These are phyloP conservation scores for Flaveria robusta DNA, from an alignment of 129 eudicot genomes.

Conservation along the genomic window DNA sequence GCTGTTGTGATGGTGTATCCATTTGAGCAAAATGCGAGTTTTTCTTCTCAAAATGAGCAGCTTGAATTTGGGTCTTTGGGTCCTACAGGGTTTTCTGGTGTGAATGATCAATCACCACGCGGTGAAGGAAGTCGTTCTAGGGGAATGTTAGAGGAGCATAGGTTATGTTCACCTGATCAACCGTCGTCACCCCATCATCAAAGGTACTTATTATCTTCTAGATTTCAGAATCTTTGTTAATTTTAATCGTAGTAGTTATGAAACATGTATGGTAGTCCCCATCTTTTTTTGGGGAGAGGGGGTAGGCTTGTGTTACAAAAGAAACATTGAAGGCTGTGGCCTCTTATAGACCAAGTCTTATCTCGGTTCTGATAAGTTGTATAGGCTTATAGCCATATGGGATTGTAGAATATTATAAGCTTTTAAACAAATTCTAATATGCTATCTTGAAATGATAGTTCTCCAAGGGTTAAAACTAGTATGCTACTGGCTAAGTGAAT, in stretches of 20 bases:
- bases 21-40: conserved; percentile 59
- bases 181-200: conserved; percentile 79
- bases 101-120: conserved; percentile 49
- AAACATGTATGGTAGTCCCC: neutral
- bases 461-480: neutral
- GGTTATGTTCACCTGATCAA: conserved; percentile 71
- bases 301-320: no score
- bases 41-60: conserved; percentile 60
- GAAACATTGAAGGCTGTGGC: no score
- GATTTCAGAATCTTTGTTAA: neutral
- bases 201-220: conserved; percentile 43
- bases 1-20: conserved; percentile 80
- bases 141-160: conserved; percentile 60
- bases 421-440: neutral
- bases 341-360: no score
- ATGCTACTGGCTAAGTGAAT: neutral
- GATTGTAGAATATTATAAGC: conserved; percentile 1
- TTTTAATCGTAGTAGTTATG: neutral
- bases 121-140: conserved; percentile 51
- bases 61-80: conserved; percentile 74
- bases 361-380: neutral
- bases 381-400: neutral
- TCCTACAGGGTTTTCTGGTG: conserved; percentile 48
- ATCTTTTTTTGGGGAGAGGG: neutral
- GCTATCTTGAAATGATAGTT: no score